Evolutionary conservation across 495 filamentous ascomycete species (phyloP).

Genomic region (Penicillium manginii): DNA sequence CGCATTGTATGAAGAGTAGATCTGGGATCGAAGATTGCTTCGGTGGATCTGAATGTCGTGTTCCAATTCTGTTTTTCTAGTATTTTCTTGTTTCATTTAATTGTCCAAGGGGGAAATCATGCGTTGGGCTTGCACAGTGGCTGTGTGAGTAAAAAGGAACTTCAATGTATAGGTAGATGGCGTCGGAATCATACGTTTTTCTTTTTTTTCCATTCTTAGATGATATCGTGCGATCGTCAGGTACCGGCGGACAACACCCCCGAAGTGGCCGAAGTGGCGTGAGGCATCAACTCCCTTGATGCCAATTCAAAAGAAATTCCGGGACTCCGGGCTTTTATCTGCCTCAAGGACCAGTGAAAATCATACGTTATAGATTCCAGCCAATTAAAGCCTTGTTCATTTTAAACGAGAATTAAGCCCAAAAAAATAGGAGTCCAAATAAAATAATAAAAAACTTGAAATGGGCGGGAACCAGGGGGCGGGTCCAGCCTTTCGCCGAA

Average conservation of each 20-base stretch:
- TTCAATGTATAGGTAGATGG: conserved; percentile 18
- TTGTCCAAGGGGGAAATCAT: not conserved
- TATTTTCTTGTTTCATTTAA: not conserved
- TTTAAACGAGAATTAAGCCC: no score
- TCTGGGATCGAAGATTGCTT: not conserved
- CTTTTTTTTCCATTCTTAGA: not conserved
- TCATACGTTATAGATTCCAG: no score
- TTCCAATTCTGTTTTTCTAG: conserved; percentile 10
- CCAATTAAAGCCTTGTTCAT: no score
- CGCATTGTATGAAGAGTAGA: conserved; percentile 63
- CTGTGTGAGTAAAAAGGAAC: conserved; percentile 1
- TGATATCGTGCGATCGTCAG: conserved; percentile 14
- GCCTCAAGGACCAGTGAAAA: no score
- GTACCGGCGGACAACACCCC: conserved; percentile 13
- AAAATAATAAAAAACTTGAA: conserved; percentile 6
- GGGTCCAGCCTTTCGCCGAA: conserved; percentile 30
- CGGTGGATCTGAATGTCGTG: not conserved
- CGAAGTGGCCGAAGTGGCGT: conserved; percentile 26
- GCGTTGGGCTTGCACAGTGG: not conserved
- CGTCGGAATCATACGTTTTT: conserved; percentile 1
- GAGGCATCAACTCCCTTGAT: not conserved
- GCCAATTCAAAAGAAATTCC: no score
- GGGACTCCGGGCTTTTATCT: no score
- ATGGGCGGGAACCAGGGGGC: conserved; percentile 11
- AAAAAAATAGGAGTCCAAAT: not conserved